Base-by-base conservation (phyloP, 306 rosid species). In the Abrus precatorius region DNA sequence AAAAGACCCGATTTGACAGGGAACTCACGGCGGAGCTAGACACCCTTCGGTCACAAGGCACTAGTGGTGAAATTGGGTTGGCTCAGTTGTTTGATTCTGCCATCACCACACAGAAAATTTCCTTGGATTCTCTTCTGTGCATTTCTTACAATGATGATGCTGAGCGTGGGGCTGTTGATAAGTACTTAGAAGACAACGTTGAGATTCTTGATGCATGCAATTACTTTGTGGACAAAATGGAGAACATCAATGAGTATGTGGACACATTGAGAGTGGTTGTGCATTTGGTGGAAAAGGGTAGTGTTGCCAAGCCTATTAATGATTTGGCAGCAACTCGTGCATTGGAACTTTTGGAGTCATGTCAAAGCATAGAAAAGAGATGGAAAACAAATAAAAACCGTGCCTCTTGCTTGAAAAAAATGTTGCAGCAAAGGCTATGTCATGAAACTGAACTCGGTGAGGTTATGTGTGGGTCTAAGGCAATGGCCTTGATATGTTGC, bases 171-270 rank as follows among this genome's bases (percentile, higher is more conserved):
- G 27, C 28, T 65, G 68, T 85, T 34, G 89, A 88, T 29, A 54
- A 48, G 82, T 83, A 85, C 73, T 72, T 88, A 28, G 91, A 85
- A 40, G 70, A 53, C 29, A 83, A 84, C 9, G 33, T 78, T 77
- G 86, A 83, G 54, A 71, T 85, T 55, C 89, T 88, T 11, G 91
- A 88, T 60, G 56, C 77, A 30, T 88, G 91, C 67, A 85, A 85
- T 74, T 61, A 77, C 48, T 83, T 83, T 6, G 29, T 74, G 3
- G 89, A 85, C 28, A 88, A 74, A 75, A 74, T 80, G 4, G 87
- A 77, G 9, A 36, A 27, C 50, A 27, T 85, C 50, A 52, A 63
- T 10, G 57, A 83, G 53, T 83, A 77, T 77, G 54, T 85, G 44
- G 84, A 77, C 5, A 74, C 81, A 49, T 7, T 88, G 81, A 74